phyloP scores from a whole-genome alignment of 2,329 filamentous ascomycete genomes.

The Colletotrichum sp. region DNA sequence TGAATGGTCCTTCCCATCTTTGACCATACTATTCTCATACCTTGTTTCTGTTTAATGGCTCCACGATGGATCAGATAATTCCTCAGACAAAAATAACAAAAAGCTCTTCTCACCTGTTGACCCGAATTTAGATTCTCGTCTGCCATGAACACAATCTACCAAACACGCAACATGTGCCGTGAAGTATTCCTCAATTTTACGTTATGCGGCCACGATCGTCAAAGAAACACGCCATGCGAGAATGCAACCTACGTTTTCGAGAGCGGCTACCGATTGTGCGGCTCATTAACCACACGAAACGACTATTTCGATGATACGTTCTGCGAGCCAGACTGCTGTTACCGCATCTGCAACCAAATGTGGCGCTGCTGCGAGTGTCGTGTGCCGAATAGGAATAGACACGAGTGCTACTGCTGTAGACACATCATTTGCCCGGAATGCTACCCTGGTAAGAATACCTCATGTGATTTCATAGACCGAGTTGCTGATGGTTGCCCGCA shows the following conservation, averaged over 20 bases:
- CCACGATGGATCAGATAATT: background rate
- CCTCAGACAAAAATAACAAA: background rate
- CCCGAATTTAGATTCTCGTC: background rate
- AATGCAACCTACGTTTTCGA: background rate
- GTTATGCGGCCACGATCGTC: background rate
- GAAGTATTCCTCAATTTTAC: background rate
- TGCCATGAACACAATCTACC: background rate
- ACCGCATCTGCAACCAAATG: background rate
- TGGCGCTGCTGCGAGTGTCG: constrained; percentile 2
- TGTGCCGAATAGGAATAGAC: background rate
- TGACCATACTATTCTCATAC: background rate
- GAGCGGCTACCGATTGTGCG: background rate
- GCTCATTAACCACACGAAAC: no score
- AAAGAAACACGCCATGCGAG: background rate
- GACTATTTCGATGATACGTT: background rate
- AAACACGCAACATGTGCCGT: background rate
- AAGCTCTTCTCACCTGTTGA: background rate
- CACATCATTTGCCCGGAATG: background rate
- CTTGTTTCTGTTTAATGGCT: background rate
- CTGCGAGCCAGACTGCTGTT: background rate
- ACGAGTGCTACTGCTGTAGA: background rate
- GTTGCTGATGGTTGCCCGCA: background rate
- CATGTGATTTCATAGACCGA: background rate
- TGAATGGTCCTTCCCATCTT: background rate
- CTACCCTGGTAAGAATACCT: background rate